phyloP scores from a whole-genome alignment of 2,329 filamentous ascomycete genomes.

The Penicillium oxalicum region DNA sequence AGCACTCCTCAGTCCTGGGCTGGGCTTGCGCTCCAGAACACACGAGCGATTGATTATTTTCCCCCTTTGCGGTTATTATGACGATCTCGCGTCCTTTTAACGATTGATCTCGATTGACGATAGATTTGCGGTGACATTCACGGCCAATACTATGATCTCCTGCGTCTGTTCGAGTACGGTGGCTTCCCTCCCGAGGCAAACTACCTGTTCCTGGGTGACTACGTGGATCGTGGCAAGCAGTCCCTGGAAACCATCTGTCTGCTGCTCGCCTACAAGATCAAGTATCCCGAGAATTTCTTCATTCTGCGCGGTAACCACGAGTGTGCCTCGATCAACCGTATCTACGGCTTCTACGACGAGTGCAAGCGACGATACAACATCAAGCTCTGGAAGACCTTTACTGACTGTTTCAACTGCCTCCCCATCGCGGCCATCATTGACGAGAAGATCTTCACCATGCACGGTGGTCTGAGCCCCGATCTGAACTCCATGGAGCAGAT shows the following conservation, averaged over 20 bases:
- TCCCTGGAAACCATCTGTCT: slow-evolving; percentile 98
- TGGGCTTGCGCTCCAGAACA: too few relatives aligned
- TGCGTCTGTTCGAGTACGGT: slow-evolving; percentile 96
- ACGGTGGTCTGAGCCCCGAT: slow-evolving; percentile 93
- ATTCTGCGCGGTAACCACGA: slow-evolving; percentile 98
- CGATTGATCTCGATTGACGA: slow-evolving; percentile 7
- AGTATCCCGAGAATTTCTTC: slow-evolving; percentile 99
- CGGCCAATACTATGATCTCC: slow-evolving; percentile 96
- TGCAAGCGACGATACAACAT: slow-evolving; percentile 99
- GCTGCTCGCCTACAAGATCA: slow-evolving; percentile 97
- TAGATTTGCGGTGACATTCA: slow-evolving; percentile 99
- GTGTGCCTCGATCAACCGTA: slow-evolving; percentile 96
- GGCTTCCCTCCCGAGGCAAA: slow-evolving; percentile 98
- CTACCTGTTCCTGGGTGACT: slow-evolving; percentile 98
- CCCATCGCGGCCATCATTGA: slow-evolving; percentile 98
- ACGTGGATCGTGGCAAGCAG: slow-evolving; percentile 98
- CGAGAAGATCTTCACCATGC: slow-evolving; percentile 99
- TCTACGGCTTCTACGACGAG: slow-evolving; percentile 99
- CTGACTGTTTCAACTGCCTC: slow-evolving; percentile 98
- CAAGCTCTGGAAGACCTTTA: slow-evolving; percentile 99
- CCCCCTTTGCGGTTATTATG: background rate
- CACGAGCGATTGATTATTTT: background rate
- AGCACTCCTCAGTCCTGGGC: too few relatives aligned
- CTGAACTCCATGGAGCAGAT: slow-evolving; percentile 99
- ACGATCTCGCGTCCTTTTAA: slow-evolving; percentile 12